These are phyloP conservation scores for Pseudonectria foliicola DNA, from an alignment of 2,329 filamentous ascomycete genomes.

Conservation along the genomic window DNA sequence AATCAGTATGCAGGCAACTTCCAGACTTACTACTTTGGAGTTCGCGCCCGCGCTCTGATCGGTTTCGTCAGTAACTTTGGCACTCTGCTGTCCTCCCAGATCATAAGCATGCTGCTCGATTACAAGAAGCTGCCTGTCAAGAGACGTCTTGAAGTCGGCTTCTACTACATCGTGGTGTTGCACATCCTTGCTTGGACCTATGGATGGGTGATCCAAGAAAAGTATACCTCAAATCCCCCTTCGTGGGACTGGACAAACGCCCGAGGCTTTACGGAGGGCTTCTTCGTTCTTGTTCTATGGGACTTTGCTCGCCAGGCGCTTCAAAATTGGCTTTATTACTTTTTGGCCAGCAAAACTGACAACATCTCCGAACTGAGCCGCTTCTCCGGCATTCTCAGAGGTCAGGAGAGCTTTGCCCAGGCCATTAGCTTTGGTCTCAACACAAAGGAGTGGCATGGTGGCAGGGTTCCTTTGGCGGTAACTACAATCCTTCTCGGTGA, in stretches of 20 bases:
- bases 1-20: slow-evolving; percentile 37
- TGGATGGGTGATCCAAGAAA: slow-evolving; percentile 45
- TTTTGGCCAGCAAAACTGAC: slow-evolving; percentile 47
- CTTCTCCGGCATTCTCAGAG: slow-evolving; percentile 32
- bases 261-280: slow-evolving; percentile 36
- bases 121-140: slow-evolving; percentile 30
- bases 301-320: slow-evolving; percentile 43
- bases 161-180: slow-evolving; percentile 36
- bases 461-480: slow-evolving; percentile 31
- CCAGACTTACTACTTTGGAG: slow-evolving; percentile 32
- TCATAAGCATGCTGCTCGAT: slow-evolving; percentile 39
- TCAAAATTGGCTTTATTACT: slow-evolving; percentile 51
- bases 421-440: slow-evolving; percentile 34
- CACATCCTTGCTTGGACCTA: slow-evolving; percentile 45
- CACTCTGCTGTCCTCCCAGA: slow-evolving; percentile 34
- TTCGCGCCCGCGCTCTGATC: slow-evolving; percentile 39
- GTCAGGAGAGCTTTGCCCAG: slow-evolving; percentile 35
- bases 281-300: slow-evolving; percentile 43
- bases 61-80: slow-evolving; percentile 33
- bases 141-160: slow-evolving; percentile 34
- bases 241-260: slow-evolving; percentile 33
- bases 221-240: slow-evolving; percentile 36
- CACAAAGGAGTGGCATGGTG: slow-evolving; percentile 30
- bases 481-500: slow-evolving; percentile 33
- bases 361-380: slow-evolving; percentile 46